Evolutionary conservation across 1,139 yeast species (phyloP), one percentile per base, ranked within the genome.

Genomic region (Hansenula sp.): DNA sequence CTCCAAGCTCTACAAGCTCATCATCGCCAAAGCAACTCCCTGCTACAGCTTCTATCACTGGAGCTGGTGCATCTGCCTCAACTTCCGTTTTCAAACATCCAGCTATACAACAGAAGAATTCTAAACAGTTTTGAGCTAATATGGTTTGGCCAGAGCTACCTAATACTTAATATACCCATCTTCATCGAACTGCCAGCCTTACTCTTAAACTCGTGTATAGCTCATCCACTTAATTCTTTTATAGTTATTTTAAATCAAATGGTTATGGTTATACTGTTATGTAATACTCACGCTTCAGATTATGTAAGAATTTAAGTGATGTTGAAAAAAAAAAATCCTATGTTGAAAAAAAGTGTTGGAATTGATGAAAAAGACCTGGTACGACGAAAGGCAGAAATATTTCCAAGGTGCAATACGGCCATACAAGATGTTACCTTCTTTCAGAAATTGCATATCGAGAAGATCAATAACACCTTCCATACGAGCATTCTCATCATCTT

Each of bases 401-500:
- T 28, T 6, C 31, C 5, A 28, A 28, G 13, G 15, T 6, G 13
- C 12, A 28, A 21, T 6, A 21, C 5, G 25, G 25, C 25, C 15
- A 13, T 24, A 3, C 13, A 24, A 7, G 4, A 33, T 33, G 36
- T 18, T 33, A 5, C 36, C 36, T n/a, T 33, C 36, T 17, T 33
- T 33, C 28, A 33, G 21, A 15, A 17, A 27, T 2, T 33, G 36
- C 11, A 11, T 33, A 18, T 4, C 35, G 15, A 18, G 16, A 13
- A 33, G 15, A 28, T 17, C 31, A 13, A 28, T 28, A 36, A 16
- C 21, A 15, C 19, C n/a, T 25, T 36, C 18, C 13, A 25, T 30
- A 39, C 29, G 35, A 33, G 41, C 27, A 21, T 40, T 40, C 30
- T 40, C 39, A 27, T 27, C 40, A 2, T 7, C 29, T n/a, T 8